Base-by-base conservation (phyloP, 768 basidiomycete genomes). In the Ramaria rubella region DNA sequence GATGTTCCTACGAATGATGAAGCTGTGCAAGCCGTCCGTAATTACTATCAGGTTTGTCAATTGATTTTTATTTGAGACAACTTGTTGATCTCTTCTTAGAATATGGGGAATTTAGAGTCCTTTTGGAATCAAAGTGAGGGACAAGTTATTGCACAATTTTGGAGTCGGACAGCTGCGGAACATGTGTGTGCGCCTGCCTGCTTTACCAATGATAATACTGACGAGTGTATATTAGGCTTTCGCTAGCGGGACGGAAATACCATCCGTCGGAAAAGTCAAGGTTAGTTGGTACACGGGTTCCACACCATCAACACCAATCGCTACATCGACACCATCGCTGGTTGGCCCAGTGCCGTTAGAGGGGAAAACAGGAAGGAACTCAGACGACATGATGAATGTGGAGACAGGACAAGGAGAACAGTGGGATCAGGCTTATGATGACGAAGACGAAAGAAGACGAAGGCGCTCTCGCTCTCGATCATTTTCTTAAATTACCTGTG, bases 1-100 rank as follows among this genome's bases (percentile, higher is more conserved):
- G 88, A 86, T 34, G 81, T 80, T 8, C 69, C 67, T 17, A 70
- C 75, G 33, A 76, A 78, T 19, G 74, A 74, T n/a, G 58, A 58
- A 4, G 65, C 64, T 5, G 59, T 82, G 30, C 81, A 85, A 59
- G 77, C 80, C 5, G 72, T 94, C 58, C 81, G 80, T 60, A 84
- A 89, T 62, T 94, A 90, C 87, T 95, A 86, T 67, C 88, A 91
- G 78, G 84, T 88, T 5, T 42, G 33, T 44, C 49, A 33, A 58
- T 67, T 49, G 27, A n/a, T 44, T 27, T 36, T 23, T 54, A 14
- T 4, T 24, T 11, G 12, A n/a, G 5, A 27, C 23, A 21, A 36
- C 42, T 46, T 3, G 21, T 27, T 48, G 11, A 30, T 24, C 12
- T 12, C 34, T 40, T 59, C 56, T 21, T 59, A 90, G 87, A 79